Base-by-base conservation (phyloP, 345 rosid genomes). In the Conringia planisiliqua region DNA sequence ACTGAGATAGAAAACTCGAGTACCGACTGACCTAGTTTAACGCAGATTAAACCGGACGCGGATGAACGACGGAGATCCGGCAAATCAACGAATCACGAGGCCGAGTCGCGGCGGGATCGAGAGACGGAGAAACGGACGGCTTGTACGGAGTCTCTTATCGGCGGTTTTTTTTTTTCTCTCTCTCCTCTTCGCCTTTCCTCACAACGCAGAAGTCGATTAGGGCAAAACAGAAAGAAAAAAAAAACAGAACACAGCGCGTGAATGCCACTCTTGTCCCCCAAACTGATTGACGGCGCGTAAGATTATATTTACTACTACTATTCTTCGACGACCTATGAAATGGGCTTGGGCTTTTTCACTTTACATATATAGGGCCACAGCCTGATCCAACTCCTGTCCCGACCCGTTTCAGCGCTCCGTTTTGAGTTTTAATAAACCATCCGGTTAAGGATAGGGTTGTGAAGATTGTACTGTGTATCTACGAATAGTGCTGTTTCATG, bases 271-370 rank as follows among this genome's bases (percentile, higher is more conserved):
- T 50, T 68, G 7, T 46, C 20, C 50, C 38, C 24, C 10, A 48
- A 52, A 51, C 5, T 51, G 24, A 51, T 32, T 20, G 18, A 20
- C 3, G 17, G 79, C 79, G 79, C 79, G 79, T 76, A 18, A 32
- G 18, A 47, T 46, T 3, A 2, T 29, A 38, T 14, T 22, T 22
- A 22, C 24, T 22, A 22, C 24, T 36, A 3, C 12, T 7, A 4
- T 13, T 12, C 12, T 10, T 6, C 0, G 11, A 42, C 17, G 24
- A 35, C 6, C n/a, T 7, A 2, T 62, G 5, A 48, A 50, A 20
- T 75, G 79, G 79, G 79, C 62, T 30, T 75, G 79, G 79, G 79
- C 62, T 30, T 75, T 11, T 63, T 10, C 16, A 10, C 1, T 27
- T 52, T 40, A 60, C 38, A 35, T 47, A 14, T 9, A 7, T 3